These are phyloP conservation scores for Aspergillus neoniger DNA, from an alignment of 2,329 filamentous ascomycete genomes.

Conservation along the genomic window DNA sequence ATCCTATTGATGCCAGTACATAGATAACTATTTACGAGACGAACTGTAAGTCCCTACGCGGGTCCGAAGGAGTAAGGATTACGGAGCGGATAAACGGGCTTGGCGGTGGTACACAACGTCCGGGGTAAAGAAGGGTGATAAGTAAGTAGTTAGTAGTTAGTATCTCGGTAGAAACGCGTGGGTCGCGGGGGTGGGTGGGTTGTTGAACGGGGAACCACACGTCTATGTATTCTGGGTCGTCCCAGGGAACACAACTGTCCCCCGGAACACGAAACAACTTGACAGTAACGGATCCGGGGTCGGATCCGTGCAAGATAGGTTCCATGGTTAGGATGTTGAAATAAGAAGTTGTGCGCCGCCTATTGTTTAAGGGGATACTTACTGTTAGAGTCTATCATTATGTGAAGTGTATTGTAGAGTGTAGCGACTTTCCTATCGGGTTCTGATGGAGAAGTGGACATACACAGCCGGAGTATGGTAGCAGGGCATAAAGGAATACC, in stretches of 20 bases:
- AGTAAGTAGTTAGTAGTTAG: neutral
- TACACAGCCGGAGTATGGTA: neutral
- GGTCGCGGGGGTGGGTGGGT: constrained; percentile 7
- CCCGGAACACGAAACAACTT: neutral
- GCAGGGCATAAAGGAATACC: constrained; percentile 11
- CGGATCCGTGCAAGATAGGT: neutral
- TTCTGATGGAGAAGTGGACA: too few species aligned
- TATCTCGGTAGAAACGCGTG: constrained; percentile 8
- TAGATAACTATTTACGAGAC: too few species aligned
- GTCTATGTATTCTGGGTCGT: constrained; percentile 11
- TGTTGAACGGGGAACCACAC: constrained; percentile 11
- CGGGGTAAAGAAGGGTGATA: neutral
- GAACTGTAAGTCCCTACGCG: too few species aligned
- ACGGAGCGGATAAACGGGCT: too few species aligned
- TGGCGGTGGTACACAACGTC: too few species aligned
- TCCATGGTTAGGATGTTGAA: constrained; percentile 8
- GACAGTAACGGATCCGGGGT: neutral
- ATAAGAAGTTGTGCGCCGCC: neutral
- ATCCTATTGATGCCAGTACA: too few species aligned
- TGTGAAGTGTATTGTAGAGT: too few species aligned
- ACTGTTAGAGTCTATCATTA: too few species aligned
- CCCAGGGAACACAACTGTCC: neutral
- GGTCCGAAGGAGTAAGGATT: too few species aligned
- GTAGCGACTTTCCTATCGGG: too few species aligned
- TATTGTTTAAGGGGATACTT: too few species aligned